Evolutionary conservation across 2,329 filamentous ascomycete species (phyloP).

Genomic region (Colletotrichum eremochloae): DNA sequence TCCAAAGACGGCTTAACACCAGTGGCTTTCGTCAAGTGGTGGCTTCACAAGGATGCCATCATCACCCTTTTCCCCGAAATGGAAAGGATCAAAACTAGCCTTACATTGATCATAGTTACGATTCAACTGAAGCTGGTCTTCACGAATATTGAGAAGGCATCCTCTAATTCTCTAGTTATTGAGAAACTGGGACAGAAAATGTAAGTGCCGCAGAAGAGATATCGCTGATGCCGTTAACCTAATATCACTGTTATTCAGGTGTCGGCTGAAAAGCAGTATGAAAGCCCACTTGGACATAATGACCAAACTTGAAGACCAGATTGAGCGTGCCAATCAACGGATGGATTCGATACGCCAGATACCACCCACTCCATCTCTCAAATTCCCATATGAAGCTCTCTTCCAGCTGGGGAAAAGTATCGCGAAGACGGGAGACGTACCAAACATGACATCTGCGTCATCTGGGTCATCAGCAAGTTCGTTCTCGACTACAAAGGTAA

Average conservation of each 20-base stretch:
- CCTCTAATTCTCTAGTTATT: not conserved
- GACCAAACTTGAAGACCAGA: not conserved
- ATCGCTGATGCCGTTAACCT: too few relatives aligned
- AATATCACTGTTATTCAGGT: too few relatives aligned
- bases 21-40: not conserved
- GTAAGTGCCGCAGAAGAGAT: not conserved
- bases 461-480: too few relatives aligned
- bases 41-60: not conserved
- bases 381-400: not conserved
- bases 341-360: too few relatives aligned
- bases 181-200: not conserved
- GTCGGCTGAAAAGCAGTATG: not conserved
- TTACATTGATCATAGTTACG: not conserved
- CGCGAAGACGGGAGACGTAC: not conserved
- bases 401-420: not conserved
- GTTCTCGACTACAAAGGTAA: not conserved
- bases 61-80: not conserved
- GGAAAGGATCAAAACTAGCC: not conserved
- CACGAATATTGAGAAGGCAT: too few relatives aligned
- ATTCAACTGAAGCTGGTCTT: not conserved
- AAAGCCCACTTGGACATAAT: not conserved
- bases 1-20: too few relatives aligned
- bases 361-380: accelerated
- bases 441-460: not conserved
- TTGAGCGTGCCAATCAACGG: not conserved